Percentiles rank a stretch among this genome's conserved stretches.
Evolutionary conservation across 352 stramenopile genomes (phyloP).

Genomic region (Pythium phragmitis): DNA sequence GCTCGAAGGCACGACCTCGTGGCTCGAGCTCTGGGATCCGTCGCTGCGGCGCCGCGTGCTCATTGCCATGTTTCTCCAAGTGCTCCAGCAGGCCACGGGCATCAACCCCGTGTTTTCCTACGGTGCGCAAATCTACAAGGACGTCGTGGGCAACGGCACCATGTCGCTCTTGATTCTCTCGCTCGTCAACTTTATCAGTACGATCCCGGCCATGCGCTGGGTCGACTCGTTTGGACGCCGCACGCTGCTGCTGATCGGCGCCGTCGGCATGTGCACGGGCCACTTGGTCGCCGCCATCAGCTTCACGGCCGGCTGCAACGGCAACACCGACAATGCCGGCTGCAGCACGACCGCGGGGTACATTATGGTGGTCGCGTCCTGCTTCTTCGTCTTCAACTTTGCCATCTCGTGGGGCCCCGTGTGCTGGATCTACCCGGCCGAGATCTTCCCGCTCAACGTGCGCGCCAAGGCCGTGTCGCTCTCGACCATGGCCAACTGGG

Average conservation of each 20-base stretch:
- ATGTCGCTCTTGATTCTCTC: conserved; percentile 14
- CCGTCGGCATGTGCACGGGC: conserved; percentile 29
- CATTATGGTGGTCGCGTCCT: conserved; percentile 26
- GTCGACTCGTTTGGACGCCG: conserved; percentile 30
- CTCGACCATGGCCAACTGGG: conserved; percentile 29
- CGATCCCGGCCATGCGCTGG: conserved; percentile 31
- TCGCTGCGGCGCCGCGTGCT: conserved; percentile 24
- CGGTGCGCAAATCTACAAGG: conserved; percentile 19
- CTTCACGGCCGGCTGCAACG: conserved; percentile 28
- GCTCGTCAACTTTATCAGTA: conserved; percentile 28
- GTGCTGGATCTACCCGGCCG: conserved; percentile 19
- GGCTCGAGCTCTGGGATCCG: conserved; percentile 28
- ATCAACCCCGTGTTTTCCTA: conserved; percentile 33
- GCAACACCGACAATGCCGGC: conserved; percentile 22
- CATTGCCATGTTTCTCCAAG: conserved; percentile 27
- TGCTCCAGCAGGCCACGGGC: conserved; percentile 31
- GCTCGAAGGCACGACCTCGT: conserved; percentile 21
- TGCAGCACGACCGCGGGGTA: conserved; percentile 23
- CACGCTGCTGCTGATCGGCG: conserved; percentile 26
- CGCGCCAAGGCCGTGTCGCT: conserved; percentile 41
- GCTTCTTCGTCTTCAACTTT: conserved; percentile 19
- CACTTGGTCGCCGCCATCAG: conserved; percentile 29
- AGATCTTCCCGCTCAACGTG: conserved; percentile 44
- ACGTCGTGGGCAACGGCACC: conserved; percentile 12
- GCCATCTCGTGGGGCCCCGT: conserved; percentile 16